Conservation (phyloP, 2,329 filamentous ascomycete genomes). For the Clonostachys sp. region DNA sequence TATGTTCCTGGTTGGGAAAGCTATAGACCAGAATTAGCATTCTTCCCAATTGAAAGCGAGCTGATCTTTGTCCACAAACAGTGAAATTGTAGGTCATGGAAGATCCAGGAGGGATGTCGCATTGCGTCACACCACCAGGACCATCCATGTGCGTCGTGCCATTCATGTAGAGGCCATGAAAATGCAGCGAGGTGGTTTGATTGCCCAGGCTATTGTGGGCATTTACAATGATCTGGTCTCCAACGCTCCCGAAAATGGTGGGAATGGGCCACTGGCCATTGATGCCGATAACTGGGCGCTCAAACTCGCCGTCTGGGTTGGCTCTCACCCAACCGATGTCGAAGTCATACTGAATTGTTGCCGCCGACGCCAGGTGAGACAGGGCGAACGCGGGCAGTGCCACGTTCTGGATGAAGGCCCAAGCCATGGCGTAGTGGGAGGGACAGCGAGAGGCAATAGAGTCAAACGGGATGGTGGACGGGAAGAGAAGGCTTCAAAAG, state of each 20-base stretch:
- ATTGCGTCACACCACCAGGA: slow-evolving; percentile 61
- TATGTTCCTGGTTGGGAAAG: slow-evolving; percentile 66
- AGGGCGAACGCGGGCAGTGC: too few species aligned
- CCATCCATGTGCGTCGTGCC: slow-evolving; percentile 70
- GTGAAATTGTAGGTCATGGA: slow-evolving; percentile 68
- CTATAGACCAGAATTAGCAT: slow-evolving; percentile 22
- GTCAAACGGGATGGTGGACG: too few species aligned
- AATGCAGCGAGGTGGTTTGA: slow-evolving; percentile 59
- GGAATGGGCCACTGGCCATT: slow-evolving; percentile 74
- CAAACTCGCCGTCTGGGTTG: slow-evolving; percentile 63
- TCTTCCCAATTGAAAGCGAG: slow-evolving; percentile 1
- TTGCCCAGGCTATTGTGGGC: slow-evolving; percentile 53
- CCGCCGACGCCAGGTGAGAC: slow-evolving; percentile 12
- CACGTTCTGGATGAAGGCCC: too few species aligned
- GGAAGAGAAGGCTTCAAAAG: too few species aligned
- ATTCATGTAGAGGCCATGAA: slow-evolving; percentile 69
- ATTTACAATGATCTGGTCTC: slow-evolving; percentile 56
- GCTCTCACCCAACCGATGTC: slow-evolving; percentile 66
- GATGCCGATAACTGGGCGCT: slow-evolving; percentile 66
- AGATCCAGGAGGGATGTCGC: slow-evolving; percentile 57
- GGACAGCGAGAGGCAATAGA: too few species aligned
- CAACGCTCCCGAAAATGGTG: slow-evolving; percentile 54
- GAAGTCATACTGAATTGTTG: slow-evolving; percentile 58
- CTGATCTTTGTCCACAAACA: slow-evolving; percentile 25
- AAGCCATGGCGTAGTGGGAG: too few species aligned